Percentiles rank a stretch among this genome's conserved stretches.
These are phyloP conservation scores for Pichia thaimueangensis DNA, from an alignment of 805 yeast species.

Conservation along the genomic window DNA sequence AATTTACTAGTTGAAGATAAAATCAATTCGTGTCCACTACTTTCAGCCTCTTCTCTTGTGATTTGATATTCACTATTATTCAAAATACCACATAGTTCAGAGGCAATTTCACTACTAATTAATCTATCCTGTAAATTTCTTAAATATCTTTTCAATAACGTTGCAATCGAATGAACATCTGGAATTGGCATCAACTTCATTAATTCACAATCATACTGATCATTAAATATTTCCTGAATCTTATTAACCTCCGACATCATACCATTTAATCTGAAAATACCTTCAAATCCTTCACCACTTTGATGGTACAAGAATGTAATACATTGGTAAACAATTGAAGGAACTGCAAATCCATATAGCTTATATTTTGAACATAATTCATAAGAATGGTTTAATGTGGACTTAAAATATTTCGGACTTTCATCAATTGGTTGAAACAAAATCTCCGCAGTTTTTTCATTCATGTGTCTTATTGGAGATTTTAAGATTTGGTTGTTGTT, in stretches of 20 bases:
- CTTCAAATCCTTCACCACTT: constrained; percentile 80
- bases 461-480: constrained; percentile 8
- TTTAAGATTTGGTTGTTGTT: not conserved
- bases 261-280: constrained; percentile 86
- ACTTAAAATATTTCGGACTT: constrained; percentile 48
- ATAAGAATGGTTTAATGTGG: constrained; percentile 48
- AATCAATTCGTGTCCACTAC: not conserved
- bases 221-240: constrained; percentile 64
- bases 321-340: constrained; percentile 74
- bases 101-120: constrained; percentile 41
- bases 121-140: constrained; percentile 73
- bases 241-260: constrained; percentile 69
- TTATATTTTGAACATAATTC: constrained; percentile 43
- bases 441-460: constrained; percentile 1
- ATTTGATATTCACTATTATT: not conserved
- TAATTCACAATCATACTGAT: constrained; percentile 62
- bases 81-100: constrained; percentile 31
- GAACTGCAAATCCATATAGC: constrained; percentile 43
- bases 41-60: constrained; percentile 17
- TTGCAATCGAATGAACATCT: constrained; percentile 84
- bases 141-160: constrained; percentile 73
- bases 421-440: constrained; percentile 15
- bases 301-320: constrained; percentile 56
- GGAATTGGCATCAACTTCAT: constrained; percentile 39
- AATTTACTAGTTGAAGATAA: not conserved